Conservation (phyloP, 2,329 filamentous ascomycete species). For the Fusarium keratoplasticum region DNA sequence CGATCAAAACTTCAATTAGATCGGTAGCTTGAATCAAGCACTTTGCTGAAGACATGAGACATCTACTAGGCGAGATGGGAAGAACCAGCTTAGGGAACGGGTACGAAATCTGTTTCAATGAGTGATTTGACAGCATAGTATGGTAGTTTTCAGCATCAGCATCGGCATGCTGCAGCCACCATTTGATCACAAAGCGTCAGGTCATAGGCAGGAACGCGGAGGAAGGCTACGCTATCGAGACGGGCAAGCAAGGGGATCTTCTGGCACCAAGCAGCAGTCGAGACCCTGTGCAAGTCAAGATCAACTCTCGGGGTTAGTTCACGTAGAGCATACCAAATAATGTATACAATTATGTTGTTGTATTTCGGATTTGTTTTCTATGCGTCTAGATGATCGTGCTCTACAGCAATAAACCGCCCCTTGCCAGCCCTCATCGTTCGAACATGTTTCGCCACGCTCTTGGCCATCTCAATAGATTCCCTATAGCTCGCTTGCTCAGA, state of each 20-base stretch:
- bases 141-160: conserved; percentile 45
- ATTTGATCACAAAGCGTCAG: conserved; percentile 51
- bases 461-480: conserved; percentile 54
- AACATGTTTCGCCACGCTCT: conserved; percentile 61
- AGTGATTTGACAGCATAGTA: conserved; percentile 45
- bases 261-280: conserved; percentile 28
- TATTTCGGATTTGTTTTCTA: conserved; percentile 14
- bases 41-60: conserved; percentile 44
- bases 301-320: not conserved
- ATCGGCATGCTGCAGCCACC: conserved; percentile 56
- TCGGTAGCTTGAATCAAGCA: conserved; percentile 49
- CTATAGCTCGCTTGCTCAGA: conserved; percentile 49
- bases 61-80: conserved; percentile 11
- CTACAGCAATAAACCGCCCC: conserved; percentile 62
- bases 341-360: not conserved
- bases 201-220: conserved; percentile 58
- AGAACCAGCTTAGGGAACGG: conserved; percentile 27
- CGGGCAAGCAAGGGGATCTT: conserved; percentile 37
- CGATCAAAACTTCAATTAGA: conserved; percentile 49
- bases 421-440: conserved; percentile 58
- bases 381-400: conserved; percentile 51
- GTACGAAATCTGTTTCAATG: conserved; percentile 36
- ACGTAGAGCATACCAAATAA: not conserved
- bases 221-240: conserved; percentile 41
- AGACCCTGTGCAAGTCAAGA: conserved; percentile 45